These are phyloP conservation scores for Cenchrus purpureus DNA, from an alignment of 176 grass and related monocot genomes.

Conservation along the genomic window DNA sequence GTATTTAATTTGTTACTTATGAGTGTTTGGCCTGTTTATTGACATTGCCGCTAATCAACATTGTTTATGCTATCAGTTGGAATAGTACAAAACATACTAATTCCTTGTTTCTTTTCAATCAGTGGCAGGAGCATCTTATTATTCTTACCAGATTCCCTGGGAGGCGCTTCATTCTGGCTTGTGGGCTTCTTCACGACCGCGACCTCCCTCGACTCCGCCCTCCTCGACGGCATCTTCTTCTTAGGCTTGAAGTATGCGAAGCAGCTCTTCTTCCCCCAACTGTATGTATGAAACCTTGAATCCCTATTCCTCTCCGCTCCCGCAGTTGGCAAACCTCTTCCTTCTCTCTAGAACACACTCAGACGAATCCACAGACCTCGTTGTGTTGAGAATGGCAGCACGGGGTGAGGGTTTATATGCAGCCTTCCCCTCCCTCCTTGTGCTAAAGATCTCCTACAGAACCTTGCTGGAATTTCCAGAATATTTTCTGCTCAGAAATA, in stretches of 20 bases:
- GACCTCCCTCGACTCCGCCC: constrained; percentile 16
- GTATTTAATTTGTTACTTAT: not conserved
- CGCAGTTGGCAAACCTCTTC: constrained; percentile 1
- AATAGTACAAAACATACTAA: constrained; percentile 1
- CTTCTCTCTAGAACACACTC: not conserved
- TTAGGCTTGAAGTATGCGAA: constrained; percentile 72
- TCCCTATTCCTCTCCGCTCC: not conserved
- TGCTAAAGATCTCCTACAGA: constrained; percentile 21
- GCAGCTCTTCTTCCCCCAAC: constrained; percentile 54
- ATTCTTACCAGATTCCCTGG: constrained; percentile 54
- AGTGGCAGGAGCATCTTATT: constrained; percentile 10
- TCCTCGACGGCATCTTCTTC: constrained; percentile 44
- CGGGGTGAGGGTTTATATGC: not conserved
- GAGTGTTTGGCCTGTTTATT: constrained; percentile 3
- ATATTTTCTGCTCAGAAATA: too few relatives aligned
- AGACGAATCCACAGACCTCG: constrained; percentile 2
- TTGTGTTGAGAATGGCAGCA: constrained; percentile 34
- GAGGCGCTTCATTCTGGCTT: not conserved
- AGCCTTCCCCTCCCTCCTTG: not conserved
- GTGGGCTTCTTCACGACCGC: not conserved
- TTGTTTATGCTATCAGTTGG: constrained; percentile 25
- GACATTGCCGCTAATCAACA: constrained; percentile 2
- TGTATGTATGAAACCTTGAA: constrained; percentile 37
- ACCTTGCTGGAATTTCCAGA: too few relatives aligned
- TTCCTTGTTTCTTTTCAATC: constrained; percentile 6